Percentiles rank a stretch among this genome's conserved stretches.
phyloP scores from a whole-genome alignment of 148 eudicot species.

The Chenopodium album region DNA sequence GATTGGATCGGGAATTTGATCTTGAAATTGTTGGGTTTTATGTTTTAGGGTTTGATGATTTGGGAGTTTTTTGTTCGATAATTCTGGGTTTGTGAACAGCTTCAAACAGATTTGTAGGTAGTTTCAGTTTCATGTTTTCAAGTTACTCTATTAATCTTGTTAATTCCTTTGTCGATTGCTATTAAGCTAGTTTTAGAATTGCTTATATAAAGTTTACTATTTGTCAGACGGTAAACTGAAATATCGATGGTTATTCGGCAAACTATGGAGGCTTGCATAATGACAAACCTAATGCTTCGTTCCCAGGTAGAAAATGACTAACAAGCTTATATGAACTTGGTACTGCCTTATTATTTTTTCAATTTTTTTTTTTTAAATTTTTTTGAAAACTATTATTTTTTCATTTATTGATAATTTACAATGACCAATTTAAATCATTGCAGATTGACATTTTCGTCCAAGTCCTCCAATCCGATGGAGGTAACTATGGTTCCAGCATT shows the following conservation, averaged over 20 bases:
- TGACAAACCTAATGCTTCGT: conserved; percentile 81
- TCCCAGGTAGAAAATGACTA: conserved; percentile 54
- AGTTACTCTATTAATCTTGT: too few relatives aligned
- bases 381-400: too few relatives aligned
- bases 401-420: too few relatives aligned
- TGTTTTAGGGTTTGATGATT: not conserved
- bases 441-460: conserved; percentile 97
- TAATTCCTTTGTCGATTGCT: not conserved
- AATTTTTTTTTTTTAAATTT: too few relatives aligned
- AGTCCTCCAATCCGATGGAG: conserved; percentile 99
- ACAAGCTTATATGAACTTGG: not conserved
- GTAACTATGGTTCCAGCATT: conserved; percentile 31
- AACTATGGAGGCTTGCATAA: conserved; percentile 94
- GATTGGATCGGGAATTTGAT: not conserved
- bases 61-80: not conserved
- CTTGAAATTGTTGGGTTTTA: not conserved
- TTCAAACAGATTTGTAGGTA: too few relatives aligned
- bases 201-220: not conserved
- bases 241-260: conserved; percentile 94
- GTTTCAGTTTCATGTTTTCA: too few relatives aligned
- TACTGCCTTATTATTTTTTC: too few relatives aligned
- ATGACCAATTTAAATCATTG: not conserved
- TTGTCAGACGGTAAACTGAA: conserved; percentile 86
- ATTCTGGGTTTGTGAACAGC: too few relatives aligned
- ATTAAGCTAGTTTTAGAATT: not conserved